Base-by-base conservation (phyloP, 768 basidiomycete genomes). In the Kwoniella mangroviensis region DNA sequence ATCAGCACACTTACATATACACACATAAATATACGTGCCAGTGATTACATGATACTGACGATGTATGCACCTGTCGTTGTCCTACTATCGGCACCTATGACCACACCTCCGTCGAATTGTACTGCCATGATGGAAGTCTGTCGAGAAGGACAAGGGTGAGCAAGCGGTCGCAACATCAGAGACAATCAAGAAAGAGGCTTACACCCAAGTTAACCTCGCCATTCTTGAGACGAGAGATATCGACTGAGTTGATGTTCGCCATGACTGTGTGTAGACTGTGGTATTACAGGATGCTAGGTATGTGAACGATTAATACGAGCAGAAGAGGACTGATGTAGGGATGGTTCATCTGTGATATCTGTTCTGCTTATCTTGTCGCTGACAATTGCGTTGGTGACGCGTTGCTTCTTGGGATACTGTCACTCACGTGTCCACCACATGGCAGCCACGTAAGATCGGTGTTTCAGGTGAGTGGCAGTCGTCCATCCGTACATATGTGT, bases 81-180 rank as follows among this genome's bases (percentile, higher is more conserved):
- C 69, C 96, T 88, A 87, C 91, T 92, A 86, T 99, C 97, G 74
- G 97, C 97, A 53, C 97, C 97, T 71, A 98, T 89, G 75, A 99
- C 90, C 69, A 99, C 97, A 49, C 97, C 97, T 40, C 89, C 90
- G 42, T 93, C 87, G 86, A 99, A 99, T 79, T 94, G 93, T 72
- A 98, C 95, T 64, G 97, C 96, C 95, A 98, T 98, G 83, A 99
- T 98, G 53, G 96, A 98, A 66, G 96, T 99, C 93, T 98, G 77
- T 28, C 26, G 49, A 41, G 57, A 28, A n/a, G 45, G 26, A 51
- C 19, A 40, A 53, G 7, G 10, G 68, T 77, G 57, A 75, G 74
- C 65, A 19, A 24, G 10, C 28, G 10, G 42, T 11, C 42, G 7
- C 22, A 12, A 19, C 6, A 54, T 9, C 34, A 22, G 58, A 40